Percentiles rank a stretch among this genome's conserved stretches.
Evolutionary conservation across 2,329 filamentous ascomycete species (phyloP).

Genomic region (Apiospora arundinis): DNA sequence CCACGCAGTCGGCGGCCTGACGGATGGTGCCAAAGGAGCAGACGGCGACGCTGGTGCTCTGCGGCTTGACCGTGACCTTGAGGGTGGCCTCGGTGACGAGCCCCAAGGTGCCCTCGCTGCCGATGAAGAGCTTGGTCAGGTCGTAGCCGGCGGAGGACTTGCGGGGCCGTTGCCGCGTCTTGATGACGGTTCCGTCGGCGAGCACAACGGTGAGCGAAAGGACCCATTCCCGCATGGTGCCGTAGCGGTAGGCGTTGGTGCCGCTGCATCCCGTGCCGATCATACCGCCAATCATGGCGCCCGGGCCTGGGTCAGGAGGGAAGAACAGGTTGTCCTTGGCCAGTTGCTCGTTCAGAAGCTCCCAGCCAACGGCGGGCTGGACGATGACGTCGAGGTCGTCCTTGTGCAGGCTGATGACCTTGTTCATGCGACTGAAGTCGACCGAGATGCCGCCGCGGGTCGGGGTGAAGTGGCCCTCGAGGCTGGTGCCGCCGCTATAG

Average conservation of each 20-base stretch:
- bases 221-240: slow-evolving; percentile 90
- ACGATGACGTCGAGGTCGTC: slow-evolving; percentile 72
- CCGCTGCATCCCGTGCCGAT: slow-evolving; percentile 71
- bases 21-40: slow-evolving; percentile 55
- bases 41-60: slow-evolving; percentile 76
- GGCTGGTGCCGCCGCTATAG: slow-evolving; percentile 77
- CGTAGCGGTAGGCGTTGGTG: slow-evolving; percentile 84
- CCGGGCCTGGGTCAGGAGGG: slow-evolving; percentile 83
- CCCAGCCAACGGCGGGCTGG: slow-evolving; percentile 80
- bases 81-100: slow-evolving; percentile 80
- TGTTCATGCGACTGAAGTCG: slow-evolving; percentile 77
- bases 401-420: slow-evolving; percentile 71
- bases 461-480: slow-evolving; percentile 79
- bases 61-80: slow-evolving; percentile 76
- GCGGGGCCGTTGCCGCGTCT: slow-evolving; percentile 77
- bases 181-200: slow-evolving; percentile 80
- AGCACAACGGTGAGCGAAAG: slow-evolving; percentile 81
- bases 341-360: slow-evolving; percentile 75
- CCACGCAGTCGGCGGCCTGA: slow-evolving; percentile 73
- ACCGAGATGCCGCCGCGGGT: slow-evolving; percentile 77
- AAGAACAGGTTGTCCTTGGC: slow-evolving; percentile 76
- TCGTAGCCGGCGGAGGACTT: slow-evolving; percentile 87
- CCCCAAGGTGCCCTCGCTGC: slow-evolving; percentile 82
- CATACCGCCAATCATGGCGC: slow-evolving; percentile 85
- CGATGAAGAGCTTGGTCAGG: slow-evolving; percentile 78